Percentiles rank a stretch among this genome's conserved stretches.
Evolutionary conservation across 208 protist species (phyloP).

Genomic region (Trypanosomatidae sp.): DNA sequence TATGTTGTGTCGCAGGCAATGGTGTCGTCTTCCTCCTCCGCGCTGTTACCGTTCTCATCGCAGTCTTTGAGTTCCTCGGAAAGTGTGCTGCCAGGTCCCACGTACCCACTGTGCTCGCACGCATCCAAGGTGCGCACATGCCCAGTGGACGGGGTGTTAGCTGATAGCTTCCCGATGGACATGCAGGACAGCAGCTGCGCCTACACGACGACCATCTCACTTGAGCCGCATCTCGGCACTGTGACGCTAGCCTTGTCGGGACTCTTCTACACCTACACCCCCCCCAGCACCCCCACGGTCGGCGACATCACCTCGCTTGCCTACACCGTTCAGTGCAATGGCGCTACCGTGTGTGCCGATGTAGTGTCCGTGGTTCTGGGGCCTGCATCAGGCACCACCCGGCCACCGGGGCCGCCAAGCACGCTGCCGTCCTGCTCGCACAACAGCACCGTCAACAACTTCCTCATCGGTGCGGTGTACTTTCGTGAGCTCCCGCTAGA

Average conservation of each 20-base stretch:
- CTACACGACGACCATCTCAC: conserved; percentile 28
- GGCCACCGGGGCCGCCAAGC: conserved; percentile 3
- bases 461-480: conserved; percentile 27
- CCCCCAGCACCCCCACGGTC: conserved; percentile 13
- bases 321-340: conserved; percentile 41
- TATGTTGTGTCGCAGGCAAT: background rate
- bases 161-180: conserved; percentile 35
- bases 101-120: conserved; percentile 20
- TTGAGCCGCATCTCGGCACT: conserved; percentile 23
- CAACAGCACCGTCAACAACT: conserved; percentile 22
- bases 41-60: background rate
- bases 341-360: conserved; percentile 36
- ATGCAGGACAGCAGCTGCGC: conserved; percentile 23
- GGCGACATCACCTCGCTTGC: conserved; percentile 19
- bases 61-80: conserved; percentile 2
- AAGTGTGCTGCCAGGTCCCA: background rate
- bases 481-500: conserved; percentile 28
- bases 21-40: background rate
- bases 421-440: conserved; percentile 29
- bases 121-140: conserved; percentile 25
- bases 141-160: conserved; percentile 13
- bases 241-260: conserved; percentile 11
- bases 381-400: conserved; percentile 9
- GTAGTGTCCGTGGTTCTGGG: conserved; percentile 21
- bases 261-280: conserved; percentile 25